Conservation (phyloP, 23 red algal species). For the Gracilaria caudata region DNA sequence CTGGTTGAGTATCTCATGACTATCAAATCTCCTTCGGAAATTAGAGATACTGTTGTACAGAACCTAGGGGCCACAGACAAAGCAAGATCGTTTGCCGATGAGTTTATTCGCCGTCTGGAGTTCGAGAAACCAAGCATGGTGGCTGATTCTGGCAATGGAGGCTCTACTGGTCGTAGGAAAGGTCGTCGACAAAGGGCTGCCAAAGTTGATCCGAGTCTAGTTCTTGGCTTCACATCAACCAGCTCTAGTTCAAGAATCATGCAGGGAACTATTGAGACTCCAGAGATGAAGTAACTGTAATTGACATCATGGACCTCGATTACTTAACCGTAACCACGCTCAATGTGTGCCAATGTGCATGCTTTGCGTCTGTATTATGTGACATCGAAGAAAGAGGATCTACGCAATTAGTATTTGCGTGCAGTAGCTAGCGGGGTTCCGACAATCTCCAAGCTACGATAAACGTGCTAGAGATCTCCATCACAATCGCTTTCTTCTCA, state of each 20-base stretch:
- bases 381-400: background rate
- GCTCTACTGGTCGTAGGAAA: constrained; percentile 50
- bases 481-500: background rate
- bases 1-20: constrained; percentile 59
- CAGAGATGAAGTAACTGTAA: constrained; percentile 64
- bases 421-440: background rate
- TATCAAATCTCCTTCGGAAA: constrained; percentile 58
- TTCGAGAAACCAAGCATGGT: constrained; percentile 58
- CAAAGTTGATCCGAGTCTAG: constrained; percentile 67
- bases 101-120: constrained; percentile 74
- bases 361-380: constrained; percentile 16
- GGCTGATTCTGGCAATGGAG: constrained; percentile 57
- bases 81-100: constrained; percentile 67
- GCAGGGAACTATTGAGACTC: constrained; percentile 77
- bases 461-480: constrained; percentile 13
- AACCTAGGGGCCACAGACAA: constrained; percentile 67
- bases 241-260: constrained; percentile 68
- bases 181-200: constrained; percentile 45
- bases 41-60: constrained; percentile 71
- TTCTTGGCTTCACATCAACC: constrained; percentile 69
- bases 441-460: background rate
- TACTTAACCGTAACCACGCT: background rate
- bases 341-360: background rate
- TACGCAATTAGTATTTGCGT: background rate
- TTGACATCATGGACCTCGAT: background rate